These are phyloP conservation scores for Nematodospora valgi DNA, from an alignment of 805 yeast species.

Conservation along the genomic window DNA sequence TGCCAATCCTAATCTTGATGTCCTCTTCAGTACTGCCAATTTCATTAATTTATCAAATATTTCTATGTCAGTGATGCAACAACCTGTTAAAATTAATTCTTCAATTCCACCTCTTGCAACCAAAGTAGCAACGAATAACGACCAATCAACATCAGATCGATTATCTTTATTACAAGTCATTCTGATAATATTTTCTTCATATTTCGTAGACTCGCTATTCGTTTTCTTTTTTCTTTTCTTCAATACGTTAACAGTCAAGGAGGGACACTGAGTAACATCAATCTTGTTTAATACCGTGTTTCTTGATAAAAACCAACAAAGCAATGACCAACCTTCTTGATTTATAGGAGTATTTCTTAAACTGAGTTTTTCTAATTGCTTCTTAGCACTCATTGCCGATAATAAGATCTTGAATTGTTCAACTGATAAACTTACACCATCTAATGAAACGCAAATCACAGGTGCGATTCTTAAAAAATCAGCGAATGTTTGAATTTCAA, in stretches of 20 bases:
- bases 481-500: constrained; percentile 83
- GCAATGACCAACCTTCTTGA: constrained; percentile 68
- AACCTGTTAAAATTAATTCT: constrained; percentile 76
- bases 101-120: constrained; percentile 70
- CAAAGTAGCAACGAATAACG: constrained; percentile 65
- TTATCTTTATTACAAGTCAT: constrained; percentile 50
- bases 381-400: constrained; percentile 64
- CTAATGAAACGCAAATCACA: constrained; percentile 67
- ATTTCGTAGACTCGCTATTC: constrained; percentile 14
- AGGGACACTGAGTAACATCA: constrained; percentile 70
- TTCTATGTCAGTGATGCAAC: constrained; percentile 55
- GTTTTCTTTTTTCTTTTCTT: constrained; percentile 29
- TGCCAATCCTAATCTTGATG: constrained; percentile 73
- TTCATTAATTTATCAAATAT: constrained; percentile 54
- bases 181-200: constrained; percentile 27
- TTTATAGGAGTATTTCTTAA: constrained; percentile 76
- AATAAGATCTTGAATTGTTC: constrained; percentile 78
- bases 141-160: constrained; percentile 83
- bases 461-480: constrained; percentile 89
- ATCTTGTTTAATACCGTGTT: constrained; percentile 55
- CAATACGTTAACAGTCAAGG: constrained; percentile 42
- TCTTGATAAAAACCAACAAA: constrained; percentile 71
- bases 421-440: constrained; percentile 69
- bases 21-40: constrained; percentile 51
- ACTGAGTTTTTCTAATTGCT: constrained; percentile 66